These are phyloP conservation scores for Theileria parva DNA, from an alignment of 169 alveolate species.

Conservation along the genomic window DNA sequence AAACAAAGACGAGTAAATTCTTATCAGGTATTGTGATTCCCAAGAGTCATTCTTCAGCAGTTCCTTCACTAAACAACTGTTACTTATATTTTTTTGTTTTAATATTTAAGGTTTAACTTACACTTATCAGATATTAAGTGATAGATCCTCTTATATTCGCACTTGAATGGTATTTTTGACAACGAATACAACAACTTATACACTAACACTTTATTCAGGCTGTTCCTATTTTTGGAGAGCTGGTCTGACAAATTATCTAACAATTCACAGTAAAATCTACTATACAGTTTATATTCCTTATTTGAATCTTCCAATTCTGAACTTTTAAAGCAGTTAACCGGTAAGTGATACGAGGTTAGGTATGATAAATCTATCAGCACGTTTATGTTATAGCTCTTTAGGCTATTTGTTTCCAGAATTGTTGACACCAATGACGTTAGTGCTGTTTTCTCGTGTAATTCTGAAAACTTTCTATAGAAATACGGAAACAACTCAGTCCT, in stretches of 20 bases:
- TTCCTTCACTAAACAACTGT: neutral
- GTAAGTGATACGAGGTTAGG: conserved; percentile 51
- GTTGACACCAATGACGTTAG: conserved; percentile 21
- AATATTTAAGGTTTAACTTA: neutral
- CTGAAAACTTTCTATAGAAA: conserved; percentile 42
- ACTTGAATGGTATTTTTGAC: conserved; percentile 32
- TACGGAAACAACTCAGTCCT: conserved; percentile 44
- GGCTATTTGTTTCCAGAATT: conserved; percentile 28
- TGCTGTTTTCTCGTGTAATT: conserved; percentile 50
- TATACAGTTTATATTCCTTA: conserved; percentile 11
- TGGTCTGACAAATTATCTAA: conserved; percentile 15
- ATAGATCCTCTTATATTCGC: neutral
- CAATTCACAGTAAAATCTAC: conserved; percentile 17
- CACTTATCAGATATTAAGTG: neutral
- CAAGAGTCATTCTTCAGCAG: conserved; percentile 12
- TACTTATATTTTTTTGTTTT: neutral
- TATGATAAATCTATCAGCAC: conserved; percentile 48
- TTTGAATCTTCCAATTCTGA: neutral
- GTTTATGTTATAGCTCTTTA: conserved; percentile 7
- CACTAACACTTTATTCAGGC: conserved; percentile 32
- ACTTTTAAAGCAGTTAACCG: conserved; percentile 5
- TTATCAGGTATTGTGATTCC: conserved; percentile 22
- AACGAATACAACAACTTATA: conserved; percentile 33
- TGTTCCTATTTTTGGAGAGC: conserved; percentile 9
- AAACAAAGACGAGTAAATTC: conserved; percentile 2